These are phyloP conservation scores for Flaveria robusta DNA, from an alignment of 129 eudicot genomes.

Conservation along the genomic window DNA sequence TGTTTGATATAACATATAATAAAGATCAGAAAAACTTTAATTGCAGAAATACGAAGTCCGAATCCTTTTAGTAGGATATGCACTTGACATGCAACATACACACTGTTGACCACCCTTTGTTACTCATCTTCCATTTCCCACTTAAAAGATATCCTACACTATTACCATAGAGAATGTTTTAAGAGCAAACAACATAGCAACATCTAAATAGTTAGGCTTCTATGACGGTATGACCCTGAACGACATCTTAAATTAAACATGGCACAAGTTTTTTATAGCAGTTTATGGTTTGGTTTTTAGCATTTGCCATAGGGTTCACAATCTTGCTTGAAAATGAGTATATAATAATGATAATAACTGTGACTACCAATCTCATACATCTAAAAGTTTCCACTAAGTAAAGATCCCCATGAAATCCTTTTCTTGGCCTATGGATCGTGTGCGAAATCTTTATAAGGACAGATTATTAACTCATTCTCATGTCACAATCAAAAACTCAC, in stretches of 20 bases:
- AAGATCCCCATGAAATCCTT: neutral
- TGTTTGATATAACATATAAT: neutral
- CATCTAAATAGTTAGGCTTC: neutral
- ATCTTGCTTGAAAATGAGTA: neutral
- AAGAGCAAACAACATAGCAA: too few species aligned
- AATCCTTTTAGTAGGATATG: neutral
- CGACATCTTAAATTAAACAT: neutral
- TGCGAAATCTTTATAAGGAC: neutral
- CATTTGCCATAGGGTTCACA: neutral
- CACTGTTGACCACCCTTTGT: neutral
- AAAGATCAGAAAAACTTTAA: neutral
- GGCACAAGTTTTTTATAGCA: neutral
- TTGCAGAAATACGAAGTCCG: neutral
- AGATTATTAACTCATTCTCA: neutral
- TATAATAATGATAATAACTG: neutral
- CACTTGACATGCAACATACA: neutral
- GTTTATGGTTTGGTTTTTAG: neutral
- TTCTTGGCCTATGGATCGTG: neutral
- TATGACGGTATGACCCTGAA: neutral
- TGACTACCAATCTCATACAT: neutral
- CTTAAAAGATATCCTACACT: neutral
- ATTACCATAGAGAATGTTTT: neutral
- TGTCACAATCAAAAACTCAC: constrained; percentile 2
- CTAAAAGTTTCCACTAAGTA: neutral
- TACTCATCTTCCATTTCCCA: neutral